These are phyloP conservation scores for Strobilomyces echinocephalus DNA, from an alignment of 768 basidiomycete species.

Conservation along the genomic window DNA sequence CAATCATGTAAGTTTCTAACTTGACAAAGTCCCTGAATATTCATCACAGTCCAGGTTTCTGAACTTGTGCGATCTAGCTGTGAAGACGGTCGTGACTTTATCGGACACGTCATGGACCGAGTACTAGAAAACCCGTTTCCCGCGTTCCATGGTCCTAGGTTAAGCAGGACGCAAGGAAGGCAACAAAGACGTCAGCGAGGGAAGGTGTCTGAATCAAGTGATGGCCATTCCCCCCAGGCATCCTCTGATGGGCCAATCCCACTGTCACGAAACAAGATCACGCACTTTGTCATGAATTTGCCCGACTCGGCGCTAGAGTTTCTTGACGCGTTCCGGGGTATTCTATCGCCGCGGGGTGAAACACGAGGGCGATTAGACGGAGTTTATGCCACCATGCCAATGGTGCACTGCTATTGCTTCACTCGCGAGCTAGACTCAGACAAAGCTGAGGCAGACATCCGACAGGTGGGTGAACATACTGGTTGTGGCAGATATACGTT, in stretches of 20 bases:
- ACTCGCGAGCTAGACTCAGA: constrained; percentile 73
- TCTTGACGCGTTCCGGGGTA: constrained; percentile 81
- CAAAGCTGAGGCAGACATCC: constrained; percentile 73
- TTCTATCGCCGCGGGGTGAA: constrained; percentile 43
- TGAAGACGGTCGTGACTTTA: constrained; percentile 86
- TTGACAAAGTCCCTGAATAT: neutral
- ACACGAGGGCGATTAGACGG: constrained; percentile 42
- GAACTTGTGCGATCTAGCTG: constrained; percentile 67
- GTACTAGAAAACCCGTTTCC: constrained; percentile 66
- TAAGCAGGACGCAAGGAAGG: constrained; percentile 35
- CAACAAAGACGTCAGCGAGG: constrained; percentile 42
- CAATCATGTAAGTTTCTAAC: constrained; percentile 60
- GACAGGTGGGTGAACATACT: constrained; percentile 50
- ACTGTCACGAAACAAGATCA: constrained; percentile 51
- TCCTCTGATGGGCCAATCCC: constrained; percentile 7
- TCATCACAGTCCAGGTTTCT: constrained; percentile 44
- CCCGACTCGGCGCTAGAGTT: constrained; percentile 90
- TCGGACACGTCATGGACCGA: constrained; percentile 50
- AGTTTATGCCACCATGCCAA: constrained; percentile 58
- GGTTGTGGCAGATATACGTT: constrained; percentile 1
- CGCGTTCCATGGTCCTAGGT: constrained; percentile 43
- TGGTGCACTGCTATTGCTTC: constrained; percentile 96
- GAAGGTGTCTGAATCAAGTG: neutral
- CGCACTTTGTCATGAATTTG: constrained; percentile 97
- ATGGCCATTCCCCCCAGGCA: neutral